phyloP scores from a whole-genome alignment of 768 basidiomycete species.

The Lactifluus piperatus region DNA sequence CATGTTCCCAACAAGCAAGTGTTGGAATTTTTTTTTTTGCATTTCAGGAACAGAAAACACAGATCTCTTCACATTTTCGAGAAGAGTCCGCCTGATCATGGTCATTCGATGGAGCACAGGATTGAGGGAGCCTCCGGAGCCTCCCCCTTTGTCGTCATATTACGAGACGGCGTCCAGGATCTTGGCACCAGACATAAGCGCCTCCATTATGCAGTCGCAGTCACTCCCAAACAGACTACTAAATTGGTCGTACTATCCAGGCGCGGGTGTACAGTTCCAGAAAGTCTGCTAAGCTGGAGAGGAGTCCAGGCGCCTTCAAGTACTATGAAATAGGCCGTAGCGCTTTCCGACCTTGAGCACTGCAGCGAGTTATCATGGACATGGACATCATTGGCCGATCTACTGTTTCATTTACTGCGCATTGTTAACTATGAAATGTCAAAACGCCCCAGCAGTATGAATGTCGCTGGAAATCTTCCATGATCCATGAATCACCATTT shows the following conservation, averaged over 20 bases:
- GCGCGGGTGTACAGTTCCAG: not conserved
- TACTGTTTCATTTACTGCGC: not conserved
- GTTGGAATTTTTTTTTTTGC: not conserved
- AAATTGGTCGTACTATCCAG: not conserved
- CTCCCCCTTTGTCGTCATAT: not conserved
- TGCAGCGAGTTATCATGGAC: not conserved
- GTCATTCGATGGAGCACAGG: not conserved
- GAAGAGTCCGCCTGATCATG: not conserved
- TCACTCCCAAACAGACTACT: too few species aligned
- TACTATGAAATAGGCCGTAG: not conserved
- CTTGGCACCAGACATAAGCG: not conserved
- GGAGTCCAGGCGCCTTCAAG: not conserved
- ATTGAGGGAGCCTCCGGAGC: not conserved
- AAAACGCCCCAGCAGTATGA: too few species aligned
- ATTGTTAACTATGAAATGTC: not conserved
- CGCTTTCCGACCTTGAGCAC: not conserved
- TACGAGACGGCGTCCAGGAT: slow-evolving; percentile 1
- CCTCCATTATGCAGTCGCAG: too few species aligned
- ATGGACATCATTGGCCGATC: not conserved
- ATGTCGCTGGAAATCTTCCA: not conserved
- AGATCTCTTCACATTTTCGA: not conserved
- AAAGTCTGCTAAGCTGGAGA: not conserved
- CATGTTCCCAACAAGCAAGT: not conserved
- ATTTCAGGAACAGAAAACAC: not conserved
- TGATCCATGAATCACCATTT: not conserved